Conservation (phyloP, 345 rosid species). For the Arabidopsis thaliana region DNA sequence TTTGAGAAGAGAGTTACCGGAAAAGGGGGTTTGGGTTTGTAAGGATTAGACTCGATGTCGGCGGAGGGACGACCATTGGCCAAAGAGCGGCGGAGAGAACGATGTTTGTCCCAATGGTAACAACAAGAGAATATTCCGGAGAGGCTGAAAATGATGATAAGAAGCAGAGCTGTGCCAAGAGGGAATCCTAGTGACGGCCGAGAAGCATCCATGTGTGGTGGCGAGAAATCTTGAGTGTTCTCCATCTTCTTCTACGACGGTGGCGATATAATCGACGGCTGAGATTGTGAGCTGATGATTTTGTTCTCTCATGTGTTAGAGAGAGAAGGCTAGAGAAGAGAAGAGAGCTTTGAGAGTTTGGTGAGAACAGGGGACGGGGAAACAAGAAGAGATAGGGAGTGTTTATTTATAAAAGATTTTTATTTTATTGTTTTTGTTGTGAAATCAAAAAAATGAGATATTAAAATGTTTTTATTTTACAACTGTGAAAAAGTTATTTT, state of each 20-base stretch:
- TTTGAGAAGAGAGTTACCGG: slow-evolving; percentile 49
- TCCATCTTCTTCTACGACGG: slow-evolving; percentile 55
- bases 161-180: slow-evolving; percentile 88
- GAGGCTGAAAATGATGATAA: slow-evolving; percentile 80
- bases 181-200: slow-evolving; percentile 96
- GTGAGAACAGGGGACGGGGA: slow-evolving; percentile 27
- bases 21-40: slow-evolving; percentile 49
- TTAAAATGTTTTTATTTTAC: slow-evolving; percentile 14
- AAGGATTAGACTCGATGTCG: slow-evolving; percentile 61
- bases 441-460: neutral
- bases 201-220: slow-evolving; percentile 76
- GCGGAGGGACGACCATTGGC: slow-evolving; percentile 49
- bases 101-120: slow-evolving; percentile 96
- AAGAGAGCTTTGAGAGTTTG: slow-evolving; percentile 4
- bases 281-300: slow-evolving; percentile 45
- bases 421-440: neutral
- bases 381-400: slow-evolving; percentile 3
- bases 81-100: slow-evolving; percentile 76
- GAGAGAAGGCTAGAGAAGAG: neutral
- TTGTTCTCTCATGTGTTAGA: slow-evolving; percentile 36
- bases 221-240: slow-evolving; percentile 64
- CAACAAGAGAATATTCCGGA: slow-evolving; percentile 98
- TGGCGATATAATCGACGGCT: slow-evolving; percentile 41
- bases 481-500: slow-evolving; percentile 31
- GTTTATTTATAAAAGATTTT: slow-evolving; percentile 47